A percentile compares a stretch with the other conserved stretches of the same genome.
phyloP scores from a whole-genome alignment of 345 rosid genomes.

The Aquilaria malaccensis region DNA sequence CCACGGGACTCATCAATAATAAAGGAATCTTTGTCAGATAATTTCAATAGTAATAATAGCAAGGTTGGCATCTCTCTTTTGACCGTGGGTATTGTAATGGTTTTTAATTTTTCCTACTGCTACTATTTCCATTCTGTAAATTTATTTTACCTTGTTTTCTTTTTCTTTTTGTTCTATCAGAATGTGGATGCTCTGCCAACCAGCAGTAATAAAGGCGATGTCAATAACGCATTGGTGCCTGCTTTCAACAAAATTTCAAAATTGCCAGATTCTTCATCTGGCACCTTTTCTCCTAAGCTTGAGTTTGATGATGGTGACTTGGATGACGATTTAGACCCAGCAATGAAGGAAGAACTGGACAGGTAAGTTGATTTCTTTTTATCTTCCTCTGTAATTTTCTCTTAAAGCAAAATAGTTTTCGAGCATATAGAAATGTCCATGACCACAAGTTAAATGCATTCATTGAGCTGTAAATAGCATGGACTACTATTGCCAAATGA shows the following conservation, averaged over 20 bases:
- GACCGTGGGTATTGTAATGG: too few species aligned
- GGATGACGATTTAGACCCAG: conserved; percentile 60
- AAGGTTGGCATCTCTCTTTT: conserved; percentile 19
- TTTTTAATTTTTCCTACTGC: background rate
- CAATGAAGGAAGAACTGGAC: conserved; percentile 52
- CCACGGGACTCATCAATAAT: conserved; percentile 21
- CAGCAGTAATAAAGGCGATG: conserved; percentile 20
- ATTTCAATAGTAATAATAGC: conserved; percentile 17
- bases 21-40: conserved; percentile 14
- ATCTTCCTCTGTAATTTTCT: background rate
- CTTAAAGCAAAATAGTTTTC: background rate
- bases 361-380: conserved; percentile 26
- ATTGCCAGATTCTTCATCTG: conserved; percentile 25
- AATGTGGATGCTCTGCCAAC: conserved; percentile 21
- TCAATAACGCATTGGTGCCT: conserved; percentile 12
- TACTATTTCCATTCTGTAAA: conserved; percentile 1
- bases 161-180: conserved; percentile 18
- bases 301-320: conserved; percentile 42
- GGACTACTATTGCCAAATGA: too few species aligned
- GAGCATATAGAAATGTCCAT: background rate
- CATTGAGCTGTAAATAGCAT: too few species aligned
- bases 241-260: conserved; percentile 26
- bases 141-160: background rate
- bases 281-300: conserved; percentile 26
- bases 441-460: background rate